phyloP scores from a whole-genome alignment of 805 yeast species.

The Saitoella complicata region DNA sequence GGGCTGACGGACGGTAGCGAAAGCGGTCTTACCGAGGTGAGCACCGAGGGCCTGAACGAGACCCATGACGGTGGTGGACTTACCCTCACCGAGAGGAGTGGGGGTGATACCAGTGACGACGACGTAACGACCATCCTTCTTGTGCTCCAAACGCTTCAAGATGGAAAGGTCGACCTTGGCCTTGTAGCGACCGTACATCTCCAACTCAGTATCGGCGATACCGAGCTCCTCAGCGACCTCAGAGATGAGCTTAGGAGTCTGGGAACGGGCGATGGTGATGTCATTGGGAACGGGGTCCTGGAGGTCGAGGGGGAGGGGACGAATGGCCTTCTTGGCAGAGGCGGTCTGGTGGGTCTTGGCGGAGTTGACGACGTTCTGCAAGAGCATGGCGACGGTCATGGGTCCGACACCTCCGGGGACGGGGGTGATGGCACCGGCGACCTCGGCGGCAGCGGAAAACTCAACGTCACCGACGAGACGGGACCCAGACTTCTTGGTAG shows the following conservation, averaged over 20 bases:
- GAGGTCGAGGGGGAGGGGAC: conserved; percentile 40
- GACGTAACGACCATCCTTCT: conserved; percentile 68
- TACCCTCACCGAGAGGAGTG: conserved; percentile 96
- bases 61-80: conserved; percentile 91
- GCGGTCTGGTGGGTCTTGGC: conserved; percentile 42
- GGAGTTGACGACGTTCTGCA: conserved; percentile 65
- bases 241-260: conserved; percentile 67
- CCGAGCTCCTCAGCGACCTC: conserved; percentile 70
- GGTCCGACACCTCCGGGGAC: conserved; percentile 99
- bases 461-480: conserved; percentile 93
- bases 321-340: conserved; percentile 32
- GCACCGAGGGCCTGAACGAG: conserved; percentile 95
- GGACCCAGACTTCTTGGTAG: conserved; percentile 56
- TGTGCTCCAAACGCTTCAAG: conserved; percentile 46
- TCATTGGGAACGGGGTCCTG: conserved; percentile 75
- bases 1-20: conserved; percentile 95
- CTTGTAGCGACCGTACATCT: conserved; percentile 75
- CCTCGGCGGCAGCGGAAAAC: conserved; percentile 44
- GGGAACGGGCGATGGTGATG: conserved; percentile 75
- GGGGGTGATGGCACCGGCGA: conserved; percentile 69
- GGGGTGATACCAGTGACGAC: conserved; percentile 97
- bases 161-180: conserved; percentile 68
- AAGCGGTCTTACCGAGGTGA: conserved; percentile 61
- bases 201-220: conserved; percentile 60
- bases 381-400: conserved; percentile 94